Conservation (phyloP, 257 asterid genomes). For the Fraxinus excelsior region DNA sequence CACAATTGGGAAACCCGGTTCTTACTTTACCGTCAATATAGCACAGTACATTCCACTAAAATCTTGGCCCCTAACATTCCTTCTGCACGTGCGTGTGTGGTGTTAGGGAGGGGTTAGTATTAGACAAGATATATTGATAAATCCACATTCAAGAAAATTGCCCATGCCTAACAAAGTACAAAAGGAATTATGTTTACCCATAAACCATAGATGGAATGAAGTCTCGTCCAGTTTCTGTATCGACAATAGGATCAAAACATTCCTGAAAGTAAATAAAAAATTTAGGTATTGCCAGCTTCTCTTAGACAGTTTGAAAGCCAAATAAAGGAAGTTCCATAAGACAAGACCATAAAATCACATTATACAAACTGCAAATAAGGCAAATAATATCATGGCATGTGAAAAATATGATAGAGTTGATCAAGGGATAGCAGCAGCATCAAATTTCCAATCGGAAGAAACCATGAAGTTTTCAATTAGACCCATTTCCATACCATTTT, state of each 20-base stretch:
- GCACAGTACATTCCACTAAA: slow-evolving; percentile 97
- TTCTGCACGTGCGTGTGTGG: slow-evolving; percentile 37
- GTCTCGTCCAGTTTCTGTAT: slow-evolving; percentile 92
- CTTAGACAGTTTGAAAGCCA: neutral
- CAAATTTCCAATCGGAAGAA: neutral
- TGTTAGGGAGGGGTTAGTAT: neutral
- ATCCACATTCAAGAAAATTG: slow-evolving; percentile 9
- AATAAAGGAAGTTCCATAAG: neutral
- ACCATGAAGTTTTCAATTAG: neutral
- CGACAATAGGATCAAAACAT: slow-evolving; percentile 90
- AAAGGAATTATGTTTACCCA: slow-evolving; percentile 59
- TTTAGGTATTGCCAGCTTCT: slow-evolving; percentile 6
- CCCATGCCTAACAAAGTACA: slow-evolving; percentile 4
- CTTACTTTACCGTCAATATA: slow-evolving; percentile 83
- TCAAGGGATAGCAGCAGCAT: neutral
- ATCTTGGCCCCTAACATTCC: slow-evolving; percentile 94
- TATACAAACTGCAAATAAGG: neutral
- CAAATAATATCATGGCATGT: neutral
- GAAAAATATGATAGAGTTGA: neutral
- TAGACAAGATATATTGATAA: neutral
- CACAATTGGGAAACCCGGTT: slow-evolving; percentile 9
- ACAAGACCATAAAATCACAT: neutral
- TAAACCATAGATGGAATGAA: slow-evolving; percentile 95
- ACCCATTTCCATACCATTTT: slow-evolving; percentile 10
- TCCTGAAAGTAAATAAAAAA: slow-evolving; percentile 57